Conservation (phyloP, 2,329 filamentous ascomycete genomes). For the Talaromyces pinophilus region DNA sequence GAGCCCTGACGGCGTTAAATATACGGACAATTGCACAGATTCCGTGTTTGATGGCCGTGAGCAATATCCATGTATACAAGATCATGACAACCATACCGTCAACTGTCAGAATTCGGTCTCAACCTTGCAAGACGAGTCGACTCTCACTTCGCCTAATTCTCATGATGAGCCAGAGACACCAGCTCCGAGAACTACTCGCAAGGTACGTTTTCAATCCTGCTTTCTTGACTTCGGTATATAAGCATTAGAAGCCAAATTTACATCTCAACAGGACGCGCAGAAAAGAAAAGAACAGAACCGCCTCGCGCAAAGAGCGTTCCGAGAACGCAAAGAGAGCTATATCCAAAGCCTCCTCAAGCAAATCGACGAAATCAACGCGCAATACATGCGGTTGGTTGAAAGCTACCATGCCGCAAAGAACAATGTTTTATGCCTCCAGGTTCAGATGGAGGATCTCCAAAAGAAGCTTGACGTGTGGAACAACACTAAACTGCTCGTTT, state of each 20-base stretch:
- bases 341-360: slow-evolving; percentile 5
- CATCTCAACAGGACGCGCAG: background rate
- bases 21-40: background rate
- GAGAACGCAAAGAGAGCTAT: slow-evolving; percentile 12
- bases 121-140: background rate
- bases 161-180: slow-evolving; percentile 1
- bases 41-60: background rate
- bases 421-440: slow-evolving; percentile 2
- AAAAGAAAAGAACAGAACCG: slow-evolving; percentile 11
- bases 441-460: background rate
- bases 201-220: background rate
- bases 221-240: background rate
- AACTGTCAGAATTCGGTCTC: background rate
- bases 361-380: slow-evolving; percentile 8
- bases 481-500: background rate
- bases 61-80: background rate
- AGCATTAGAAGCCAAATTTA: background rate
- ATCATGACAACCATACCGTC: background rate
- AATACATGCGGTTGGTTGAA: slow-evolving; percentile 6
- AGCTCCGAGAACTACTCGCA: background rate
- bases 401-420: slow-evolving; percentile 3
- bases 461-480: background rate
- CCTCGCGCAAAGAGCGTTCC: slow-evolving; percentile 8
- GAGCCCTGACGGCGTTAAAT: background rate
- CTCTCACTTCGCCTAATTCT: background rate